Evolutionary conservation across 805 yeast genomes (phyloP), one percentile per base, ranked within the genome.

Genomic region (Komagataella pseudopastoris): DNA sequence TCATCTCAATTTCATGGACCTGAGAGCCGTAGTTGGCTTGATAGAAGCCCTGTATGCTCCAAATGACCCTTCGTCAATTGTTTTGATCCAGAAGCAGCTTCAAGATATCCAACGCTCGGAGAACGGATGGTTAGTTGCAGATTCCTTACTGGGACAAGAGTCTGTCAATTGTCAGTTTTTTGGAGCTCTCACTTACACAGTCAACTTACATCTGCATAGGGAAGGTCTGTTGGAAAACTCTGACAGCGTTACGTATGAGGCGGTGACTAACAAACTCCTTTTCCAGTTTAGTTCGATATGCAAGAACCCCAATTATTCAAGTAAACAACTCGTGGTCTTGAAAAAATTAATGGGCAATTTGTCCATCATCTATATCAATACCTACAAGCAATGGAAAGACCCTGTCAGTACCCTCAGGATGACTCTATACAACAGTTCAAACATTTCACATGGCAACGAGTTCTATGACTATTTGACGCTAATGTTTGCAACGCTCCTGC

Each of bases 171-270:
- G 81, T 55, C 78, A 80, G 59, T 88, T 83, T 62, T 83, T 88
- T 59, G 96, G 95, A 0, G 95, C 95, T 0, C 71, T 85, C 52
- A 88, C 96, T 0, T 80, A 78, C 53, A 76, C 88, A 0, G 93
- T 88, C 4, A 70, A 74, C 55, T 63, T 84, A 12, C 18, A 47
- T 36, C 44, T 47, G 46, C 46, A 18, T 23, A 14, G 49, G 49
- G 49, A 47, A 45, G 23, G 20, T 22, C 7, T 24, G 5, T 1
- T 10, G 17, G 14, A 30, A 30, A 30, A 30, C 14, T 5, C 10
- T 2, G 39, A 30, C 10, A 10, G 5, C 39, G 14, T 30, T 30
- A 8, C 39, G 5, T 30, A 24, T 6, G 24, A 16, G 4, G 14
- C 18, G 8, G 36, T 46, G 48, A 22, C 17, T 14, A 16, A n/a